Percentiles rank a stretch among this genome's conserved stretches.
Conservation (phyloP, 1,284 basidiomycete species). For the Vanrija sp. region DNA sequence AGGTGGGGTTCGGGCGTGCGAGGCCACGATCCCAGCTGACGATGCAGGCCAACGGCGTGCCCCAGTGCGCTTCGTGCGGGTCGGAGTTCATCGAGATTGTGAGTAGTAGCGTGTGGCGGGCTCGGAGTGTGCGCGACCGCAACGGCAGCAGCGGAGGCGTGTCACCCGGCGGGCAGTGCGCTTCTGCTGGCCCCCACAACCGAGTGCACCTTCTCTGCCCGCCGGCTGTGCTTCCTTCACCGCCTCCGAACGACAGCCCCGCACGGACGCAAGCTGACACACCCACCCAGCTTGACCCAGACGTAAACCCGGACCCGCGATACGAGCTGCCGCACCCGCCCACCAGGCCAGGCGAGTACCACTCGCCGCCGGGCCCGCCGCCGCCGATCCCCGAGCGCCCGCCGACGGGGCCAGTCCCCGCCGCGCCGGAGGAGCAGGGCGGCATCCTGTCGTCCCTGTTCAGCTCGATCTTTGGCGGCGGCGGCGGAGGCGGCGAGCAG, state of each 20-base stretch:
- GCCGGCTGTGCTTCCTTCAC: too few relatives aligned
- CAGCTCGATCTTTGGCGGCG: constrained; percentile 3
- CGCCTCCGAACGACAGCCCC: not conserved
- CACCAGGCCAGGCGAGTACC: constrained; percentile 18
- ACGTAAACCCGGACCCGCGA: constrained; percentile 42
- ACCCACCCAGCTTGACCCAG: constrained; percentile 36
- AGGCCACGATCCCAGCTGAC: not conserved
- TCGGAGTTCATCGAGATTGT: constrained; percentile 47
- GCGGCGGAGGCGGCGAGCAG: not conserved
- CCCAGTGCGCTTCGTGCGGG: constrained; percentile 42
- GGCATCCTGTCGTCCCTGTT: constrained; percentile 3
- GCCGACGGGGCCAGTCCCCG: constrained; percentile 1
- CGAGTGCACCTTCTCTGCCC: not conserved
- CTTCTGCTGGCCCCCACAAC: not conserved
- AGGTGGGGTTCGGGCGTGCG: constrained; percentile 11
- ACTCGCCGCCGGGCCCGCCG: not conserved
- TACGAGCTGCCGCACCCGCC: constrained; percentile 40
- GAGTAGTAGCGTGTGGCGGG: constrained; percentile 10
- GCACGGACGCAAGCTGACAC: not conserved
- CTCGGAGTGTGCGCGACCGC: too few relatives aligned
- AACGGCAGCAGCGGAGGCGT: too few relatives aligned
- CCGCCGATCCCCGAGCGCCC: not conserved
- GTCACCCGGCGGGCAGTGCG: too few relatives aligned
- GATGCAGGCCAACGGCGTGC: constrained; percentile 24
- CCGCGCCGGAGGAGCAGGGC: constrained; percentile 2